A percentile compares a stretch with the other conserved stretches of the same genome.
Conservation (phyloP, 805 yeast genomes). For the Ogataea philodendri region DNA sequence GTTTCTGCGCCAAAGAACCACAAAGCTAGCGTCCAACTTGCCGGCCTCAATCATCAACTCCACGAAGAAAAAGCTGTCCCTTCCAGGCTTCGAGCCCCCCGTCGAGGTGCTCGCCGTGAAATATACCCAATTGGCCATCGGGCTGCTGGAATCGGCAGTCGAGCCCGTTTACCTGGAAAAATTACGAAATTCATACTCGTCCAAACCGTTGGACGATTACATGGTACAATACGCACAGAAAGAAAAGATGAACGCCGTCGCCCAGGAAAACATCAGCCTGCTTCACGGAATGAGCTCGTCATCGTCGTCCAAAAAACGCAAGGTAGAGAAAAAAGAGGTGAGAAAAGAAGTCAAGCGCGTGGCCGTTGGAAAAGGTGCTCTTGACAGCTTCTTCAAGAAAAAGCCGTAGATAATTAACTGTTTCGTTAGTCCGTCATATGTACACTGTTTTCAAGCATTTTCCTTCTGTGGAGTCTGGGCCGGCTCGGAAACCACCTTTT, state of each 20-base stretch:
- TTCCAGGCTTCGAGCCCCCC: slow-evolving; percentile 34
- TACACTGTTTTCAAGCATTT: slow-evolving; percentile 3
- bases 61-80: slow-evolving; percentile 18
- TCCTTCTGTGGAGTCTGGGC: slow-evolving; percentile 1
- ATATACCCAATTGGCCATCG: slow-evolving; percentile 42
- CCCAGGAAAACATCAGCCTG: slow-evolving; percentile 32
- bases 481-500: slow-evolving; percentile 17
- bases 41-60: slow-evolving; percentile 33
- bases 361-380: slow-evolving; percentile 61
- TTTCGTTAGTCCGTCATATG: slow-evolving; percentile 5
- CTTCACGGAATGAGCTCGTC: slow-evolving; percentile 29
- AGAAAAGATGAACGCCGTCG: slow-evolving; percentile 25
- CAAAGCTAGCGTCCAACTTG: slow-evolving; percentile 35
- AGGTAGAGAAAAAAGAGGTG: slow-evolving; percentile 33
- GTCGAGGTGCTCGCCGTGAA: slow-evolving; percentile 36
- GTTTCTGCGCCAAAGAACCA: slow-evolving; percentile 40
- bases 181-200: slow-evolving; percentile 25
- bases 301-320: slow-evolving; percentile 22
- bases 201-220: slow-evolving; percentile 17
- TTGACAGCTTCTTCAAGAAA: slow-evolving; percentile 64
- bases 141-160: slow-evolving; percentile 47
- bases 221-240: slow-evolving; percentile 21
- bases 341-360: slow-evolving; percentile 38
- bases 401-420: slow-evolving; percentile 3
- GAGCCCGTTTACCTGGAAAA: slow-evolving; percentile 29